These are phyloP conservation scores for Parasarocladium wereldwijsianum DNA, from an alignment of 2,329 filamentous ascomycete genomes.

Conservation along the genomic window DNA sequence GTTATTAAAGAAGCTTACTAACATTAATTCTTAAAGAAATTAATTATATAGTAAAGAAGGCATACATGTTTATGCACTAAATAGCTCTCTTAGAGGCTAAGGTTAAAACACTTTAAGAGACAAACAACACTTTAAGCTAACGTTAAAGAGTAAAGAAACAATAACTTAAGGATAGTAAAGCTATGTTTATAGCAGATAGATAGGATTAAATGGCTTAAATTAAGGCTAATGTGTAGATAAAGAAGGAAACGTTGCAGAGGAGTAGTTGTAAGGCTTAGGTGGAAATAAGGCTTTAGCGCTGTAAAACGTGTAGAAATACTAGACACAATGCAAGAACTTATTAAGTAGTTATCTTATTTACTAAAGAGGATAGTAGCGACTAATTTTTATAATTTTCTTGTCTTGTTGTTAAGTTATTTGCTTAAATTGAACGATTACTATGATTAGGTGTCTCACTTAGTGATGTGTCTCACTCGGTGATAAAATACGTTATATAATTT, in stretches of 20 bases:
- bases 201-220: background rate
- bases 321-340: conserved; percentile 1
- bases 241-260: background rate
- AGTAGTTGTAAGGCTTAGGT: background rate
- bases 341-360: background rate
- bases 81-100: background rate
- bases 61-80: background rate
- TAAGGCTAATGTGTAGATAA: conserved; percentile 1
- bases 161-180: background rate
- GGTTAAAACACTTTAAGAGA: background rate
- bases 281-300: background rate
- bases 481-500: background rate
- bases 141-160: background rate
- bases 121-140: conserved; percentile 1
- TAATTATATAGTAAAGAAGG: too few species aligned
- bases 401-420: conserved; percentile 1
- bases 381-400: background rate
- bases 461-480: background rate
- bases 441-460: background rate
- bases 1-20: background rate
- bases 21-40: too few species aligned
- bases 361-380: background rate
- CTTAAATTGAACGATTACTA: background rate
- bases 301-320: background rate
- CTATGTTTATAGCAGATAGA: background rate